A percentile compares a stretch with the other conserved stretches of the same genome.
Conservation (phyloP, 495 filamentous ascomycete genomes). For the Penicillium cosmopolitanum region DNA sequence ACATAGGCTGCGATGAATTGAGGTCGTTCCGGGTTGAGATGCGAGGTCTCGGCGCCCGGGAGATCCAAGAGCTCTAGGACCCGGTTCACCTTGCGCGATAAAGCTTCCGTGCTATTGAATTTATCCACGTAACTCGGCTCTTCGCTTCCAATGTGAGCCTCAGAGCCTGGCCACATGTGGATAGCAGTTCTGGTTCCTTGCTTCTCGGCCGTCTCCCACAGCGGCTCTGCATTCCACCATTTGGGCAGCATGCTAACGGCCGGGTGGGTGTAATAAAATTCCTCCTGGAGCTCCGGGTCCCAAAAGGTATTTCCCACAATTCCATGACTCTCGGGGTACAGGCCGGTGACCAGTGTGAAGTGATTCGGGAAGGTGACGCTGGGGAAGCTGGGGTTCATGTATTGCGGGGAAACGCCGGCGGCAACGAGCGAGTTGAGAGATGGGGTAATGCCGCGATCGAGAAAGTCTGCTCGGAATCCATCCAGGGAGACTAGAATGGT, state of each 20-base stretch:
- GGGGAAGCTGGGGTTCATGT: constrained; percentile 92
- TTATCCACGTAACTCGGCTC: constrained; percentile 80
- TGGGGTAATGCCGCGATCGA: constrained; percentile 81
- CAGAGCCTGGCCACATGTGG: constrained; percentile 98
- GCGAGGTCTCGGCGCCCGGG: constrained; percentile 64
- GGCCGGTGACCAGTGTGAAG: constrained; percentile 88
- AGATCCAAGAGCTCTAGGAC: constrained; percentile 81
- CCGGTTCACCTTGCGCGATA: constrained; percentile 74
- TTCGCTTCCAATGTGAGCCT: constrained; percentile 67
- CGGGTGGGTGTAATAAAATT: constrained; percentile 87
- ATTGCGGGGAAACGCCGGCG: constrained; percentile 83
- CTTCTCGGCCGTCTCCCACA: constrained; percentile 91
- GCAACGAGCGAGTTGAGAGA: constrained; percentile 77
- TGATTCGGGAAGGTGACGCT: constrained; percentile 99
- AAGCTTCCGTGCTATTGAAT: constrained; percentile 75
- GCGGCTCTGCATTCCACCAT: constrained; percentile 93
- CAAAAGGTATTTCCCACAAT: constrained; percentile 94
- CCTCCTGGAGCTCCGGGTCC: constrained; percentile 73
- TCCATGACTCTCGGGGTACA: constrained; percentile 92
- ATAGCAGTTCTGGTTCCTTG: constrained; percentile 75
- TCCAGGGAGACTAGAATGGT: constrained; percentile 95
- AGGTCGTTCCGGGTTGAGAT: constrained; percentile 55
- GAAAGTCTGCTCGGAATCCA: constrained; percentile 95
- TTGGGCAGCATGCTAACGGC: constrained; percentile 71
- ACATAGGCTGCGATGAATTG: constrained; percentile 95